These are phyloP conservation scores for Ilex asprella DNA, from an alignment of 257 asterid genomes.

Conservation along the genomic window DNA sequence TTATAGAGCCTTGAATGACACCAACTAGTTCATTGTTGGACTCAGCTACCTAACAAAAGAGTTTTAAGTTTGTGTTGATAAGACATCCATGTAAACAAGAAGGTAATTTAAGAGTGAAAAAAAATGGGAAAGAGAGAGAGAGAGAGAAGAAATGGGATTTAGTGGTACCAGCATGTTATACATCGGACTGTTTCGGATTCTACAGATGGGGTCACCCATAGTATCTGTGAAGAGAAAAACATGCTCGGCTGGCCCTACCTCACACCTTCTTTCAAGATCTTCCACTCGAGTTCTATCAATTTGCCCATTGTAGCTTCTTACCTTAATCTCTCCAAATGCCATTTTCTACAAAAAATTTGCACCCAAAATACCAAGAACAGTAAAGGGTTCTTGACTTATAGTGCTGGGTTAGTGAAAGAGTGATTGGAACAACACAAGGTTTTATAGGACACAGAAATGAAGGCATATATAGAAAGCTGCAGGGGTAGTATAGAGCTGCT, in stretches of 20 bases:
- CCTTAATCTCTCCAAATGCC: slow-evolving; percentile 20
- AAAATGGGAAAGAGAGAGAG: not conserved
- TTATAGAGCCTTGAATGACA: slow-evolving; percentile 29
- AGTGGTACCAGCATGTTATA: slow-evolving; percentile 32
- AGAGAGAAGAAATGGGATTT: not conserved
- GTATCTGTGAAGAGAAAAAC: slow-evolving; percentile 31
- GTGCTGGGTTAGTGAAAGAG: not conserved
- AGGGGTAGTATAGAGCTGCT: no score
- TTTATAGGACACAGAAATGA: not conserved
- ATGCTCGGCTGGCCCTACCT: slow-evolving; percentile 32
- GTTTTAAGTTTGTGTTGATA: not conserved
- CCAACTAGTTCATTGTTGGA: slow-evolving; percentile 33
- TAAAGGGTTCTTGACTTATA: not conserved
- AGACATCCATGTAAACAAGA: not conserved
- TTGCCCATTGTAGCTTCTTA: slow-evolving; percentile 26
- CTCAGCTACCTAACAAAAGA: slow-evolving; percentile 26
- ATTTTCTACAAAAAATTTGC: not conserved
- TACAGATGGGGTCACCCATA: slow-evolving; percentile 40
- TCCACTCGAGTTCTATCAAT: slow-evolving; percentile 25
- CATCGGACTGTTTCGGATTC: slow-evolving; percentile 37
- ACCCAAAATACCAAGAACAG: not conserved
- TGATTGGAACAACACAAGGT: no score
- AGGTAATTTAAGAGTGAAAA: not conserved
- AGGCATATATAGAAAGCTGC: not conserved
- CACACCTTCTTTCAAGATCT: slow-evolving; percentile 37